A percentile compares a stretch with the other conserved stretches of the same genome.
These are phyloP conservation scores for Phytophthora colocasiae DNA, from an alignment of 352 stramenopile genomes.

Conservation along the genomic window DNA sequence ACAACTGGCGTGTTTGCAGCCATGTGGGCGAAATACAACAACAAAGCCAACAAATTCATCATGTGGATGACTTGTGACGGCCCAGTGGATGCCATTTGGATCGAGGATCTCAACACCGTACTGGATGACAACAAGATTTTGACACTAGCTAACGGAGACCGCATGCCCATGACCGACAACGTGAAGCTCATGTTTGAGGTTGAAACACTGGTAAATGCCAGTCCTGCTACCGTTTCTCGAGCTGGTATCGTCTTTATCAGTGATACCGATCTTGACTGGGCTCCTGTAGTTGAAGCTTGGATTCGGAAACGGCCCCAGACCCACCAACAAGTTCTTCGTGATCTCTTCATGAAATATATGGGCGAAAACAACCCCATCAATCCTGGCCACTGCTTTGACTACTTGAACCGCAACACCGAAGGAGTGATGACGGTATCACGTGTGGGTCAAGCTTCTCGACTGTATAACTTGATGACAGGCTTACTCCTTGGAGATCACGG, in stretches of 20 bases:
- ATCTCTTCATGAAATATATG: conserved; percentile 97
- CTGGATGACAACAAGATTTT: conserved; percentile 99
- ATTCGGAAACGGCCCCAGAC: conserved; percentile 90
- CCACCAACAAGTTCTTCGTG: conserved; percentile 91
- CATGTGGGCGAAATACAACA: conserved; percentile 99
- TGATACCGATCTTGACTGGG: conserved; percentile 98
- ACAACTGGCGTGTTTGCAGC: conserved; percentile 97
- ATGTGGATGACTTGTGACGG: conserved; percentile 99
- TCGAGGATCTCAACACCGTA: conserved; percentile 98
- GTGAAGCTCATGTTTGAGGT: conserved; percentile 98
- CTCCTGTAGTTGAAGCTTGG: conserved; percentile 96
- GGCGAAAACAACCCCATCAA: conserved; percentile 94
- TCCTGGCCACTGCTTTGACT: conserved; percentile 96
- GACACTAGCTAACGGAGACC: conserved; percentile 97
- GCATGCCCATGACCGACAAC: conserved; percentile 98
- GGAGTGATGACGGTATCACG: conserved; percentile 96
- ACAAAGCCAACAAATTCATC: conserved; percentile 98
- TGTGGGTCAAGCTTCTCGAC: conserved; percentile 80
- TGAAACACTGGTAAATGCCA: conserved; percentile 97
- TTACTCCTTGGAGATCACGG: conserved; percentile 90
- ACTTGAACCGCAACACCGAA: conserved; percentile 94
- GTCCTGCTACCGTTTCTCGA: conserved; percentile 96
- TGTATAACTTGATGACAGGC: conserved; percentile 92
- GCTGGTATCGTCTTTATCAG: conserved; percentile 99
- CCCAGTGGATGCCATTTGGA: conserved; percentile 98